Conservation (phyloP, 345 rosid genomes). For the Turritis glabra region DNA sequence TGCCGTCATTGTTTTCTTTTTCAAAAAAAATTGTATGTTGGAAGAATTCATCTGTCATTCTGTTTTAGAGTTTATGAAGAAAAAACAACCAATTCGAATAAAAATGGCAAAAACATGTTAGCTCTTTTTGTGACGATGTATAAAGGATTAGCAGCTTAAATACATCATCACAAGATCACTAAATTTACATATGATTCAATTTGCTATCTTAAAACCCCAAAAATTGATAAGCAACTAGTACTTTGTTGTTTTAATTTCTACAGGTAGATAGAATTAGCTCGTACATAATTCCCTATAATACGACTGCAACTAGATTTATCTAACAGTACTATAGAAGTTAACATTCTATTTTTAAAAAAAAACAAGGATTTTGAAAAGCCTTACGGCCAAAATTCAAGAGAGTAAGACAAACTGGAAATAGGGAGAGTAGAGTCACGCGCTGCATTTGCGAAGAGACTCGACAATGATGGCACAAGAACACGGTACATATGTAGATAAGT, state of each 20-base stretch:
- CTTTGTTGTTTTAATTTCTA: not conserved
- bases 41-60: no score
- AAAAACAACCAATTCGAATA: no score
- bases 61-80: no score
- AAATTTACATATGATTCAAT: not conserved
- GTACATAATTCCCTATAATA: not conserved
- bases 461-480: constrained; percentile 34
- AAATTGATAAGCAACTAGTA: not conserved
- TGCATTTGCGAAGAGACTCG: constrained; percentile 19
- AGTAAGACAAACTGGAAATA: constrained; percentile 14
- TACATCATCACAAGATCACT: no score
- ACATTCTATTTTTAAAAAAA: constrained; percentile 8
- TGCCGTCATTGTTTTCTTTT: no score
- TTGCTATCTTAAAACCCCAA: not conserved
- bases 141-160: no score
- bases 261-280: constrained; percentile 13
- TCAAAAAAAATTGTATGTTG: no score
- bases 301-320: constrained; percentile 1
- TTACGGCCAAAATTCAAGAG: constrained; percentile 9
- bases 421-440: constrained; percentile 37
- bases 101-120: no score
- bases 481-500: constrained; percentile 40
- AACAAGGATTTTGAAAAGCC: not conserved
- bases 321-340: not conserved
- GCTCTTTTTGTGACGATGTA: no score